Percentiles rank a stretch among this genome's conserved stretches.
Evolutionary conservation across 1,284 basidiomycete species (phyloP).

Genomic region (Lignosus rhinocerotis): DNA sequence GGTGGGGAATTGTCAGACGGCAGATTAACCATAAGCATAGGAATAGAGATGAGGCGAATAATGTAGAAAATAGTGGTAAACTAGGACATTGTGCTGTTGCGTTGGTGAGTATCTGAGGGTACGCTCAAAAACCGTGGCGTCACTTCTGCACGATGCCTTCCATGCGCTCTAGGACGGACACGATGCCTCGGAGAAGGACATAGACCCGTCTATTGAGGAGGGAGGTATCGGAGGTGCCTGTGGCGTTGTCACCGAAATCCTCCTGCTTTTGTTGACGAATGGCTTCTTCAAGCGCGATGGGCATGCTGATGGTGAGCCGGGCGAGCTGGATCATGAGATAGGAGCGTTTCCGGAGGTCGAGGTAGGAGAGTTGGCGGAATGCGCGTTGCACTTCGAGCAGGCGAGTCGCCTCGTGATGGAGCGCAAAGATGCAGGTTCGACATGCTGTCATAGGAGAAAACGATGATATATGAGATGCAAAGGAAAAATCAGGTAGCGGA

Average conservation of each 20-base stretch:
- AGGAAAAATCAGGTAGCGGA: not conserved
- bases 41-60: not conserved
- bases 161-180: constrained; percentile 63
- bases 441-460: constrained; percentile 53
- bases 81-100: not conserved
- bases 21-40: not conserved
- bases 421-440: constrained; percentile 72
- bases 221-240: constrained; percentile 23
- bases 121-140: not conserved
- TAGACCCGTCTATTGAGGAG: constrained; percentile 60
- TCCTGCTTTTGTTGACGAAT: constrained; percentile 41
- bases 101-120: too few relatives aligned
- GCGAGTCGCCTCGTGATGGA: constrained; percentile 71
- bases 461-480: not conserved
- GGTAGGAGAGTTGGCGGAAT: constrained; percentile 74
- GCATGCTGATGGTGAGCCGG: constrained; percentile 77
- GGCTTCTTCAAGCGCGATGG: constrained; percentile 75
- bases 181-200: constrained; percentile 58
- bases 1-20: not conserved
- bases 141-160: constrained; percentile 49
- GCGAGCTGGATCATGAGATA: constrained; percentile 77
- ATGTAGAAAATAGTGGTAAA: not conserved
- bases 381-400: constrained; percentile 79
- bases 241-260: constrained; percentile 20
- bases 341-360: constrained; percentile 77